Conservation (phyloP, 768 basidiomycete genomes). For the Boletus tomentosulus region DNA sequence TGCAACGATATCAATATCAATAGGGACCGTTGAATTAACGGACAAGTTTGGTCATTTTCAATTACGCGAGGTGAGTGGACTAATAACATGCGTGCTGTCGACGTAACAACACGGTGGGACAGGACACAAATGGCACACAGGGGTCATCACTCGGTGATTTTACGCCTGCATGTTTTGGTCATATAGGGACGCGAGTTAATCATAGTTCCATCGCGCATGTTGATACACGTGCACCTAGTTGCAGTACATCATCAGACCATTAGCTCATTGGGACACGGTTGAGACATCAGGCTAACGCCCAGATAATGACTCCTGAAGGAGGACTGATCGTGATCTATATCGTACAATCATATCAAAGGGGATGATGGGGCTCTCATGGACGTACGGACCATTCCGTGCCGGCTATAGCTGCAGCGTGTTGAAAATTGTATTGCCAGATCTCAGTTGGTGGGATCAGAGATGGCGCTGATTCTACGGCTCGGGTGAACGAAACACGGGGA, state of each 20-base stretch:
- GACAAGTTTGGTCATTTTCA: constrained; percentile 11
- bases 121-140: constrained; percentile 13
- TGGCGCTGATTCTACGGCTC: constrained; percentile 17
- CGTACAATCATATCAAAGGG: constrained; percentile 20
- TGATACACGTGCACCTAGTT: constrained; percentile 24
- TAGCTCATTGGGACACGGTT: constrained; percentile 8
- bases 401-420: constrained; percentile 13
- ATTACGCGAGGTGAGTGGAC: constrained; percentile 18
- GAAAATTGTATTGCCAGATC: constrained; percentile 23
- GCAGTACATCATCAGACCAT: constrained; percentile 10
- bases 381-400: constrained; percentile 20
- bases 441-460: constrained; percentile 19
- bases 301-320: constrained; percentile 21
- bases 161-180: constrained; percentile 13
- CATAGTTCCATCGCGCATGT: constrained; percentile 11
- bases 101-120: constrained; percentile 23
- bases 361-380: constrained; percentile 23
- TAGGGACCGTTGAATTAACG: constrained; percentile 14
- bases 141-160: constrained; percentile 14
- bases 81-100: constrained; percentile 18
- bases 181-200: constrained; percentile 13
- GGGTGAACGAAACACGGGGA: constrained; percentile 5
- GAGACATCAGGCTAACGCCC: constrained; percentile 18
- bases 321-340: constrained; percentile 21
- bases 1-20: background rate